These are phyloP conservation scores for Pythium sukuiense DNA, from an alignment of 352 stramenopile genomes.

Conservation along the genomic window DNA sequence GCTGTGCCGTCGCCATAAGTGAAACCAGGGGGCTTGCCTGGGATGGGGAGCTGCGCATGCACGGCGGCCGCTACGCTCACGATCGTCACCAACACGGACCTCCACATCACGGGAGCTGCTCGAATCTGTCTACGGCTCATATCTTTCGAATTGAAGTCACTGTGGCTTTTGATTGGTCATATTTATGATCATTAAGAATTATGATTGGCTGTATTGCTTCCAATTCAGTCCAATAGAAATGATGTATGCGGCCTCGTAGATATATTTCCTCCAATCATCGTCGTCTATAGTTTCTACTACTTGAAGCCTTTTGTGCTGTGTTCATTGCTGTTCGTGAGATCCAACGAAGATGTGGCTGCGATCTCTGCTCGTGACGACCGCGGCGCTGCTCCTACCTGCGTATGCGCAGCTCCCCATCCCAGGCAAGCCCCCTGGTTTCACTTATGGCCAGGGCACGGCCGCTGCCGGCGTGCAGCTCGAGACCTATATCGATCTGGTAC, in stretches of 20 bases:
- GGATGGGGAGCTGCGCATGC: slow-evolving; percentile 60
- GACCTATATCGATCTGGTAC: slow-evolving; percentile 77
- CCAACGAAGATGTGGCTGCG: slow-evolving; percentile 13
- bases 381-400: slow-evolving; percentile 6
- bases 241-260: not conserved
- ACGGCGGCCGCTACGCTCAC: slow-evolving; percentile 17
- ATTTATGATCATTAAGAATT: not conserved
- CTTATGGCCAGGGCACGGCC: slow-evolving; percentile 44
- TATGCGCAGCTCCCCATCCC: slow-evolving; percentile 61
- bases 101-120: slow-evolving; percentile 17
- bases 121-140: not conserved
- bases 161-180: slow-evolving; percentile 24
- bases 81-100: slow-evolving; percentile 22
- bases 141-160: slow-evolving; percentile 14
- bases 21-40: slow-evolving; percentile 60
- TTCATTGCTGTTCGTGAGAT: slow-evolving; percentile 11
- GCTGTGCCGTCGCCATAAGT: slow-evolving; percentile 50
- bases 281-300: too few species aligned
- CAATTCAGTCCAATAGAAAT: not conserved
- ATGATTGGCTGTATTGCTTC: too few species aligned
- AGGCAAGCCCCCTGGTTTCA: slow-evolving; percentile 60
- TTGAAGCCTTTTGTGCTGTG: slow-evolving; percentile 1
- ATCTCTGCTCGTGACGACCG: slow-evolving; percentile 7
- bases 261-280: not conserved
- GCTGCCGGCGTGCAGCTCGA: slow-evolving; percentile 75